Evolutionary conservation across 106 monocot species (phyloP), one percentile per base, ranked within the genome.

Genomic region (Dendrobium chrysotoxum): DNA sequence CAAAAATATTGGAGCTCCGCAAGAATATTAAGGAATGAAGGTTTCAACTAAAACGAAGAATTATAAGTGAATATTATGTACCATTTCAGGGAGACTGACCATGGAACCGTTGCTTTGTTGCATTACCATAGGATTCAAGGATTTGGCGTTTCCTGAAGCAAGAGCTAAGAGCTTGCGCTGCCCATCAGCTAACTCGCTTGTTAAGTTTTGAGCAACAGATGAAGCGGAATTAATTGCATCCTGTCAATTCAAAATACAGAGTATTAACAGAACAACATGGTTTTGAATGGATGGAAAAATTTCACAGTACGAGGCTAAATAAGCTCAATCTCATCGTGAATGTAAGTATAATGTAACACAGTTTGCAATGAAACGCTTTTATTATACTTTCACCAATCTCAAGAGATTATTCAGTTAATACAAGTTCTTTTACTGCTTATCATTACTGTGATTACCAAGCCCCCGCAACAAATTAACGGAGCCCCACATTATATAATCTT

Each of bases 151-250:
- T 79, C 89, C 90, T 2, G 92, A 53, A 75, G 83, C 75, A 58
- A 92, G 79, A 55, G 89, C 83, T 81, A 98, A 85, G 5, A 94
- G 53, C 80, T 94, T 91, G 13, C 83, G 87, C 75, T 92, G 97
- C 46, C 94, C 90, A 73, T 98, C 94, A 55, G 87, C 81, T 74
- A 98, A 79, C 54, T 98, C 97, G 71, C 64, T 86, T 20, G 82
- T 82, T 16, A 97, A 53, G 77, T 79, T 91, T 74, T 97, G 90
- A 6, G 89, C 88, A 20, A 97, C 89, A 74, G 89, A 83, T 81
- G 90, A 90, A 40, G 90, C 92, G 53, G 92, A 97, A 82, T 81
- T 91, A 45, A 97, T 86, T 46, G 93, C 85, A 45, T 97, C 97
- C 97, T 97, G 89, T 40, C 41, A 74, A 76, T 39, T 21, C 1